phyloP scores from a whole-genome alignment of 352 stramenopile genomes.

The Thraustotheca clavata region DNA sequence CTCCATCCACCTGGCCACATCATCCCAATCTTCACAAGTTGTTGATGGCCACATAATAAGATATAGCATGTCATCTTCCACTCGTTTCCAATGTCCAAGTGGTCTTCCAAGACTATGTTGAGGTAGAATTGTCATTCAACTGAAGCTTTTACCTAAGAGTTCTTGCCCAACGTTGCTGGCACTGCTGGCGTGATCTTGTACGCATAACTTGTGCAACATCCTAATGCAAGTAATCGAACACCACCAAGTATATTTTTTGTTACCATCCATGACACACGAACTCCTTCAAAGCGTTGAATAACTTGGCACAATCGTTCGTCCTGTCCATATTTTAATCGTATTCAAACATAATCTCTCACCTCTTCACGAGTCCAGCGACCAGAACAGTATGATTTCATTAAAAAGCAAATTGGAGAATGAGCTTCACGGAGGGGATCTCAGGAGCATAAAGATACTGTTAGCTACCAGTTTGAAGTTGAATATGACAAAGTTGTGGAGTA shows the following conservation, averaged over 20 bases:
- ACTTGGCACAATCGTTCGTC: neutral
- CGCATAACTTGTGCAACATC: neutral
- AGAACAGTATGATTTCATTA: neutral
- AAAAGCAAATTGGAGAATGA: neutral
- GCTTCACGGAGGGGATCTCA: no score
- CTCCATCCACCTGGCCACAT: neutral
- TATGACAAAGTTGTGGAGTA: no score
- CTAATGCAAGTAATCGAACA: no score
- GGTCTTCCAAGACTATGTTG: neutral
- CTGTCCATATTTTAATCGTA: neutral
- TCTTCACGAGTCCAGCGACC: neutral
- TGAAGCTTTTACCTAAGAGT: neutral
- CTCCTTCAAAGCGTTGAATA: neutral
- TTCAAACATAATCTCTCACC: neutral
- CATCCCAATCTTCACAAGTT: neutral
- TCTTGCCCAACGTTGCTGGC: neutral
- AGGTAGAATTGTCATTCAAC: neutral
- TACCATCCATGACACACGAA: neutral
- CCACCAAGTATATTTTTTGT: neutral
- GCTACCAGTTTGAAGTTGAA: no score
- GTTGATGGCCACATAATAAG: conserved; percentile 4
- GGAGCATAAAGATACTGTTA: no score
- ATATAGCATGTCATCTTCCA: conserved; percentile 8
- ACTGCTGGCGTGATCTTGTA: neutral
- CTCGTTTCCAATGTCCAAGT: neutral